Conservation (phyloP, 768 basidiomycete species). For the Agrocybe pediades region DNA sequence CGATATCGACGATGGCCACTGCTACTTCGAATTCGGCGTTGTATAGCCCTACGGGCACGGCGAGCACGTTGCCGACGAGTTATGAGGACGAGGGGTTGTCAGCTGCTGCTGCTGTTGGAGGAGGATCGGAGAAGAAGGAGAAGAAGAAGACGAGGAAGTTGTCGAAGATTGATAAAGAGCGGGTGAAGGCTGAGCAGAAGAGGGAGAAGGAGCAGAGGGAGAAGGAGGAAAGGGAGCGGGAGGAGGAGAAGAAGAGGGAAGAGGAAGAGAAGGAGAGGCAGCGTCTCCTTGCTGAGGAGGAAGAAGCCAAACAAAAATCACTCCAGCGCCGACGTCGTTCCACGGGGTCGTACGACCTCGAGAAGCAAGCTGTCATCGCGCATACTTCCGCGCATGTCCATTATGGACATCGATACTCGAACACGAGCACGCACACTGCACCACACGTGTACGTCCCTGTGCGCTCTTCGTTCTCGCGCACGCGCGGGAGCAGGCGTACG, state of each 20-base stretch:
- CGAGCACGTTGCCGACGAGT: slow-evolving; percentile 24
- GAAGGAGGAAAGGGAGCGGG: slow-evolving; percentile 5
- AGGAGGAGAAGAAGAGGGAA: slow-evolving; percentile 5
- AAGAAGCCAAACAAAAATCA: background rate
- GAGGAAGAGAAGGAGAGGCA: slow-evolving; percentile 2
- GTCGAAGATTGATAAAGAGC: slow-evolving; percentile 16
- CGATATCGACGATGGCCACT: slow-evolving; percentile 20
- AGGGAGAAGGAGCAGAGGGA: slow-evolving; percentile 1
- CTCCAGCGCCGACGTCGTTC: background rate
- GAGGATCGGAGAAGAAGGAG: slow-evolving; percentile 23
- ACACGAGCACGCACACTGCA: too few relatives aligned
- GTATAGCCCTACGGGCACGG: slow-evolving; percentile 21
- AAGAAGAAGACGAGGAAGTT: slow-evolving; percentile 11
- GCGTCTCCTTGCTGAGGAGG: background rate
- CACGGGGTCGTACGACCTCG: background rate
- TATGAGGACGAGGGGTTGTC: slow-evolving; percentile 31
- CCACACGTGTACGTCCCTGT: background rate
- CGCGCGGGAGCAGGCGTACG: background rate
- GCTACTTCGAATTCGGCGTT: slow-evolving; percentile 1
- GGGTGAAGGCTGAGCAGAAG: background rate
- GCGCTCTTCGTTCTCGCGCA: background rate
- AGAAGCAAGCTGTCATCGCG: background rate
- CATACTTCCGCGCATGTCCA: background rate
- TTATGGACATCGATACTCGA: too few relatives aligned
- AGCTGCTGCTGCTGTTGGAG: slow-evolving; percentile 11